These are phyloP conservation scores for Pythium guiyangense DNA, from an alignment of 352 stramenopile species.

Conservation along the genomic window DNA sequence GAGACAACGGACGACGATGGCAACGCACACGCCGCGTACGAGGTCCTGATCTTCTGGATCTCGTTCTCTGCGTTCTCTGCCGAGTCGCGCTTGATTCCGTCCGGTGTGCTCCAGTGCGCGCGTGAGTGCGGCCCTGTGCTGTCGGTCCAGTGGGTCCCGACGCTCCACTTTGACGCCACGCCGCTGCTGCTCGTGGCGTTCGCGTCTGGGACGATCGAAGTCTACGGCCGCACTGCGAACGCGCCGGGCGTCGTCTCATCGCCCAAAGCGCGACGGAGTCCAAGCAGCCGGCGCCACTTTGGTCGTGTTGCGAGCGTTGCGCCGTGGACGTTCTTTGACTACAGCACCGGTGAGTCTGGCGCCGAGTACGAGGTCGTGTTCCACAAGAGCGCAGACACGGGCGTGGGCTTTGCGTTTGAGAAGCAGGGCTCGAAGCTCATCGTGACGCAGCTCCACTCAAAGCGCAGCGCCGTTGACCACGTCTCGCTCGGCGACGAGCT, in stretches of 20 bases:
- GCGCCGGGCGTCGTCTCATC: conserved; percentile 55
- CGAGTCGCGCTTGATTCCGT: conserved; percentile 74
- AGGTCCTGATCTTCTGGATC: conserved; percentile 82
- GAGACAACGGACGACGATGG: conserved; percentile 14
- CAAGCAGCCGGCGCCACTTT: conserved; percentile 13
- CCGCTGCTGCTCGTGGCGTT: conserved; percentile 69
- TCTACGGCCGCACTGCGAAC: conserved; percentile 56
- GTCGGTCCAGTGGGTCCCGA: conserved; percentile 78
- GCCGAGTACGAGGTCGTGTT: conserved; percentile 65
- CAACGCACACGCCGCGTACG: conserved; percentile 21
- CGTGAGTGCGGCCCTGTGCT: conserved; percentile 43
- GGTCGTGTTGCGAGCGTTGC: conserved; percentile 45
- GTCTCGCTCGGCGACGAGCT: conserved; percentile 49
- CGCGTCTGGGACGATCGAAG: conserved; percentile 45
- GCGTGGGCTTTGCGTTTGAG: conserved; percentile 46
- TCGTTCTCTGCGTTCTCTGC: conserved; percentile 79
- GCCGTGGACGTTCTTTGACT: conserved; percentile 74
- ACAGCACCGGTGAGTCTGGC: conserved; percentile 52
- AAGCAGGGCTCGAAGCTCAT: conserved; percentile 33
- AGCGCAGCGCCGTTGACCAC: conserved; percentile 9
- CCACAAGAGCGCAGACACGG: conserved; percentile 26
- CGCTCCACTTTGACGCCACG: conserved; percentile 74
- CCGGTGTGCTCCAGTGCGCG: conserved; percentile 56
- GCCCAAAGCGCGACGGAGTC: conserved; percentile 19
- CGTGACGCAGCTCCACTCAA: conserved; percentile 19